phyloP scores from a whole-genome alignment of 108 stramenopile genomes.

The Discostella pseudostelligera region DNA sequence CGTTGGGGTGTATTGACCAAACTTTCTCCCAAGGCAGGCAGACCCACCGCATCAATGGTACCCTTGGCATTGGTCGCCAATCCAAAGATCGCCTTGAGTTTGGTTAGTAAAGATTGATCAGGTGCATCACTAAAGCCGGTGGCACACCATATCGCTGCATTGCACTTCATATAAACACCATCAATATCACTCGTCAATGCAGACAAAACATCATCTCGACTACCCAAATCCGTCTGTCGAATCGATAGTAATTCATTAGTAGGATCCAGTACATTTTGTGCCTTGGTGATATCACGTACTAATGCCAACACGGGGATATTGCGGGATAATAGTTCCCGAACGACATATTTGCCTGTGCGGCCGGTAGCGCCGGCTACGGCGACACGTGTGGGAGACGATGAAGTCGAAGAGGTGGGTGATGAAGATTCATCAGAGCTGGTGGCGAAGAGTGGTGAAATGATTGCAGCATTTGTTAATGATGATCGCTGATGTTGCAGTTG shows the following conservation, averaged over 20 bases:
- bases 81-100: constrained; percentile 34
- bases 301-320: constrained; percentile 53
- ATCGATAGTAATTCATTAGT: constrained; percentile 47
- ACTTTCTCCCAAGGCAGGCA: constrained; percentile 57
- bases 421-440: background rate
- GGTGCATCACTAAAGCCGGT: constrained; percentile 70
- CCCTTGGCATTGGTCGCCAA: constrained; percentile 47
- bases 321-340: constrained; percentile 55
- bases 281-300: constrained; percentile 66
- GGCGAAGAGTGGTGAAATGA: background rate
- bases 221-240: constrained; percentile 51
- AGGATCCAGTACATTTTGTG: constrained; percentile 39
- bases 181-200: constrained; percentile 29
- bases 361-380: constrained; percentile 86
- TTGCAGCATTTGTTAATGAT: no score
- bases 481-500: no score
- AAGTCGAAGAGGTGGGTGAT: constrained; percentile 14
- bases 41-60: constrained; percentile 70
- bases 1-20: constrained; percentile 15
- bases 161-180: constrained; percentile 22
- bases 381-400: constrained; percentile 30
- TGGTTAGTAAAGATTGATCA: constrained; percentile 39
- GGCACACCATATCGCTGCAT: constrained; percentile 85
- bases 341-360: constrained; percentile 70
- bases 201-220: constrained; percentile 31